A percentile compares a stretch with the other conserved stretches of the same genome.
Evolutionary conservation across 495 filamentous ascomycete genomes (phyloP).

Genomic region (Podospora bellae-mahoneyi): DNA sequence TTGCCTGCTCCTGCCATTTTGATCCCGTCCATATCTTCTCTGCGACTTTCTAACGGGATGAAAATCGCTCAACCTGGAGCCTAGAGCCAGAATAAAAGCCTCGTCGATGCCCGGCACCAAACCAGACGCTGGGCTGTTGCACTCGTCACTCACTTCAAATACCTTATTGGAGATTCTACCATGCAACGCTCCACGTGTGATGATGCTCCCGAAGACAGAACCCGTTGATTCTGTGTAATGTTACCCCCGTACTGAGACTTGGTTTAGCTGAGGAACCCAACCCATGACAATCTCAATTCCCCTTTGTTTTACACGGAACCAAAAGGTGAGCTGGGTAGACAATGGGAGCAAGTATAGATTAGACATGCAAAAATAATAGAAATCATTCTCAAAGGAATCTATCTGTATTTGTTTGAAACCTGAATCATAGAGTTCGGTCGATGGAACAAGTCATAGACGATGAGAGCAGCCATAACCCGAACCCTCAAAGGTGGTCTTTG

Average conservation of each 20-base stretch:
- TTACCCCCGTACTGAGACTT: background rate
- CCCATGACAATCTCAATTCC: background rate
- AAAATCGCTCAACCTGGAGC: background rate
- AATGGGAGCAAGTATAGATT: no score
- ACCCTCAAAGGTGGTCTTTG: no score
- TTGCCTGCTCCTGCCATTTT: background rate
- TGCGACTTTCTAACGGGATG: background rate
- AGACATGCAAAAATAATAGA: no score
- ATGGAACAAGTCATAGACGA: no score
- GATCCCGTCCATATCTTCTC: background rate
- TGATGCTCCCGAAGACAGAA: background rate
- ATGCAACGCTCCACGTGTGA: background rate
- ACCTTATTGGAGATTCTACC: background rate
- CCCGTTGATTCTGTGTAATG: background rate
- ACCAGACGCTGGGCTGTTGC: background rate
- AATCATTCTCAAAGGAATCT: no score
- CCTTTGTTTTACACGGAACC: background rate
- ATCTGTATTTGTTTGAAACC: no score
- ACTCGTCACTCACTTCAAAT: background rate
- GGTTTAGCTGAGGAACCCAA: background rate
- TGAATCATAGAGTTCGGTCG: no score
- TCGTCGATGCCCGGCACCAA: background rate
- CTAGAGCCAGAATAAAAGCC: background rate
- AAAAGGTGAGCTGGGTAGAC: background rate
- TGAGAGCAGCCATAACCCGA: no score